Evolutionary conservation across 1,284 basidiomycete species (phyloP), one percentile per base, ranked within the genome.

Genomic region (Ceratobasidium sp.): DNA sequence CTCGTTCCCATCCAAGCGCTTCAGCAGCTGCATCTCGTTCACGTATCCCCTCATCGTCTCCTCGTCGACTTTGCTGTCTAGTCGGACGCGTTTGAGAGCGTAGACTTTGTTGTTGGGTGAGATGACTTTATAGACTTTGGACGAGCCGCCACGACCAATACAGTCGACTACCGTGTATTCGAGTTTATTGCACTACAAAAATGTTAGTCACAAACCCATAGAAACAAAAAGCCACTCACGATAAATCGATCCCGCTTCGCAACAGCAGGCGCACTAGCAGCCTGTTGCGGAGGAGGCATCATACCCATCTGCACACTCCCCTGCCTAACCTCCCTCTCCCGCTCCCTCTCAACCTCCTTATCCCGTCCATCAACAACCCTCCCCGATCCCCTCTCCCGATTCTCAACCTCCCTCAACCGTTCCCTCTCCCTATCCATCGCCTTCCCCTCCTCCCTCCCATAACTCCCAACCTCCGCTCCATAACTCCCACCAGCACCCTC

Each of bases 111-210:
- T 93, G 63, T 87, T 85, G 29, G 87, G 85, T 79, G 89, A 93
- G 80, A 97, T 87, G 14, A 97, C 95, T 33, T 94, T 92, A 82
- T 92, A 98, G 24, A 98, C 96, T 67, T 94, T 92, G n/a, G 95
- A 97, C 9, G 95, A 93, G 0, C 96, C 96, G 50, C 96, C 96
- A 80, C 92, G 94, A 50, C 96, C 96, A 71, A 98, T 90, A 81
- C 95, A 85, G 77, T 96, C 94, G 0, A 97, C 86, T 0, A 94
- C 90, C 27, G 91, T 90, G 78, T 97, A 98, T 0, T 87, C 83
- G 79, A 90, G 91, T 80, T 90, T 93, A 84, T 97, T 97, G 33
- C 75, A 64, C 75, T 89, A 60, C 29, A 67, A 36, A 31, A 19
- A 19, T n/a, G 6, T 24, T 29, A 19, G 27, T 11, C 33, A 31